Base-by-base conservation (phyloP, 2,329 filamentous ascomycete genomes). In the Phaeophleospora eucalypticola region DNA sequence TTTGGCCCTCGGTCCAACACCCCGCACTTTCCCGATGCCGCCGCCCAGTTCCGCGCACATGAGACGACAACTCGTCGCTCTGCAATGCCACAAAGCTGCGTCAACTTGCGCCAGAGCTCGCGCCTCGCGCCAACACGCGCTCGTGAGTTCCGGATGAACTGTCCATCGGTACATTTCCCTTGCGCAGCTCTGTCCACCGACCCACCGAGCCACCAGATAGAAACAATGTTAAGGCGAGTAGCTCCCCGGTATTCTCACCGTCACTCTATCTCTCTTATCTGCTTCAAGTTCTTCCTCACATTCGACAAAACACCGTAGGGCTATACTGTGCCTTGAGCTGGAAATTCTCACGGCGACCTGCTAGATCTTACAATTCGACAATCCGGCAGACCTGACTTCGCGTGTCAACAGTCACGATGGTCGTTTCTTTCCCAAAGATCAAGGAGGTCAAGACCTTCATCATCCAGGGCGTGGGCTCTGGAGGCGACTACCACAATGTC, bases 401-500 rank as follows among this genome's bases (percentile, higher is more conserved):
- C 12, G 36, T 20, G 20, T 17, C 17, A 10, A 33, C 21, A 41
- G 43, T 47, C 49, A 58, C 35, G 15, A 64, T 65, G 60, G 76
- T 76, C 49, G 73, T 70, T 55, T 64, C 75, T 6, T 89, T 89
- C 58, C 86, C 86, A 38, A 85, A 77, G 45, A 89, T 91, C 73
- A 87, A 87, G 70, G 78, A 82, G 64, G 71, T 91, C 50, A 76
- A 83, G 60, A 87, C 86, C 29, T 89, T 80, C 62, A 75, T 90
- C 49, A 85, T 87, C 45, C 76, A 80, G 47, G 84, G 84, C 21
- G 80, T 78, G 12, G 71, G 71, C 45, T 69, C 70, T 70, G 85
- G 86, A 47, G 86, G 86, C 52, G 87, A 91, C 66, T 96, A 96
- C 68, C 90, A 96, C 76, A 95, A 96, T 77, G 90, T 95, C 61